phyloP scores from a whole-genome alignment of 176 grass and related monocot species.

The Zea mays region Zm-B73-REFERENCE-NAM-5.0 NC_050096.1:170671001-170671500 shows the following conservation, averaged over 20 bases:
- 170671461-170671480: too few relatives aligned
- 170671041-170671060: constrained; percentile 99
- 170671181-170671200: background rate
- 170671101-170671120: constrained; percentile 36
- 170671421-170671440: background rate
- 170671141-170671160: background rate
- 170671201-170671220: background rate
- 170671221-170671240: constrained; percentile 1
- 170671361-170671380: constrained; percentile 36
- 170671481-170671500: too few relatives aligned
- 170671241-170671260: constrained; percentile 3
- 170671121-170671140: background rate
- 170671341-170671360: constrained; percentile 48
- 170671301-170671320: background rate
- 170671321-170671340: constrained; percentile 20
- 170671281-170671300: constrained; percentile 18
- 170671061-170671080: constrained; percentile 85
- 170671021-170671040: constrained; percentile 69
- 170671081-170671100: constrained; percentile 68
- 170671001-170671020: constrained; percentile 62
- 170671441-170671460: too few relatives aligned
- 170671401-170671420: constrained; percentile 18
- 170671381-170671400: background rate
- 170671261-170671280: constrained; percentile 7
- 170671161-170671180: constrained; percentile 33